Evolutionary conservation across 176 grass and related monocot genomes (phyloP), one percentile per base, ranked within the genome.

Genomic region (Oryza officinalis): DNA sequence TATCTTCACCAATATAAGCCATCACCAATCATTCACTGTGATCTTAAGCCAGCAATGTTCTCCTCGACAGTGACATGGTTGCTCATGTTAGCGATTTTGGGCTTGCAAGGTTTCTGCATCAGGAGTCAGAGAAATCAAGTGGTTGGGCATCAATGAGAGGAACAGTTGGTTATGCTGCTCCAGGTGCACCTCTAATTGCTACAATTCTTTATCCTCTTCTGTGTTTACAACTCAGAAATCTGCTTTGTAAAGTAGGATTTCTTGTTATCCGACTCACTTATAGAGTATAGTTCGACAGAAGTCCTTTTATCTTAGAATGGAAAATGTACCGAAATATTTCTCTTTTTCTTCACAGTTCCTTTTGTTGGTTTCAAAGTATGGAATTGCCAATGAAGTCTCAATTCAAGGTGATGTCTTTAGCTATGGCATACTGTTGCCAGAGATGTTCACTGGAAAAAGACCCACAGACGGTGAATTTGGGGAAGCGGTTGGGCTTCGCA

Each of bases 401-500:
- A 10, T 69, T 9, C n/a, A 63, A 33, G 83, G 83, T 67, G 83
- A 78, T 72, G 65, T 71, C 49, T 86, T 72, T 41, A 86, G 83
- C 77, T 79, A 72, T 46, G 83, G 83, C 25, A 71, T 79, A 50
- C 49, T 86, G 38, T 22, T 79, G n/a, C 49, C 79, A 1, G 83
- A 86, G 75, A 72, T 86, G 75, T 47, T 86, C 43, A 86, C 74
- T 8, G 75, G 75, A 27, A 64, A 13, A 79, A 86, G 75, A 49
- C 83, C 83, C 28, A 86, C 83, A 65, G 3, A 71, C 26, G 22
- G 13, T 65, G 76, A 65, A 79, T 65, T 65, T 18, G 61, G 76
- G 22, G 76, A 79, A 65, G 4, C 27, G 25, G 37, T 79, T 18
- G 41, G 76, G 23, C 76, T 79, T 65, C 76, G 63, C 63, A 79